A percentile compares a stretch with the other conserved stretches of the same genome.
Conservation (phyloP, 805 yeast genomes). For the Spathaspora hagerdaliae region DNA sequence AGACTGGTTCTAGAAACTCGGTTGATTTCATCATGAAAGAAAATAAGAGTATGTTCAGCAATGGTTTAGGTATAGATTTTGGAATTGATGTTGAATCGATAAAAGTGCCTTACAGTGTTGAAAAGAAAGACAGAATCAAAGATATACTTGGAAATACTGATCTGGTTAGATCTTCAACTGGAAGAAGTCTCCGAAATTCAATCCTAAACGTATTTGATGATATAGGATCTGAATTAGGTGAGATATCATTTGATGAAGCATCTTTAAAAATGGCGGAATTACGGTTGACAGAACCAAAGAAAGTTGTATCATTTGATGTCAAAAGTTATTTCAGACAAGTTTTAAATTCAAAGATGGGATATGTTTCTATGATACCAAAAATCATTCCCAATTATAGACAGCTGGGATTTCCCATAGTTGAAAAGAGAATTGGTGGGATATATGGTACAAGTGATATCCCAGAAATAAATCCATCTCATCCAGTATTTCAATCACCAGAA, state of each 20-base stretch:
- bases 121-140: conserved; percentile 24
- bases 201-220: conserved; percentile 4
- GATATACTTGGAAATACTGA: conserved; percentile 14
- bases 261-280: not conserved
- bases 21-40: not conserved
- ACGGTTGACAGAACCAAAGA: not conserved
- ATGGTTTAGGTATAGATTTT: conserved; percentile 17
- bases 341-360: conserved; percentile 3
- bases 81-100: conserved; percentile 23
- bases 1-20: conserved; percentile 9
- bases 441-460: conserved; percentile 1
- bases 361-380: conserved; percentile 21
- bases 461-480: conserved; percentile 18
- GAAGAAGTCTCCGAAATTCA: conserved; percentile 6
- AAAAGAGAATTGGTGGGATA: conserved; percentile 11
- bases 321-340: conserved; percentile 1
- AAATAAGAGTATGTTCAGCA: conserved; percentile 1
- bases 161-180: not conserved
- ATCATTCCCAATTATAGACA: conserved; percentile 17
- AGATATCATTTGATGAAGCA: conserved; percentile 3
- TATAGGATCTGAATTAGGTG: not conserved
- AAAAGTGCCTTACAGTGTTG: conserved; percentile 29
- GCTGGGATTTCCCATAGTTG: conserved; percentile 20
- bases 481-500: conserved; percentile 26
- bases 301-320: conserved; percentile 2